Evolutionary conservation across 345 rosid species (phyloP).

Genomic region (Clarkia xantiana): DNA sequence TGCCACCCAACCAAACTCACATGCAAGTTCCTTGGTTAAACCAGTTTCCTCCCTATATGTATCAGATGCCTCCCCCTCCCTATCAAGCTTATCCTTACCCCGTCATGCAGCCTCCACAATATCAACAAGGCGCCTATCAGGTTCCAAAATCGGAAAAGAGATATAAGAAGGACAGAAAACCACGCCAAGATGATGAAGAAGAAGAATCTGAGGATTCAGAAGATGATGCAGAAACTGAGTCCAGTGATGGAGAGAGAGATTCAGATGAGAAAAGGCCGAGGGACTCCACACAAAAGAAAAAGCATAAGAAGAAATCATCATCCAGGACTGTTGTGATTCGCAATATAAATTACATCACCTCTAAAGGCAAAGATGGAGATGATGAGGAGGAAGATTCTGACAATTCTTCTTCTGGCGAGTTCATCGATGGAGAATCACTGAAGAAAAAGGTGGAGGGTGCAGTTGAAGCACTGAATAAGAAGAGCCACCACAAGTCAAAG

Average conservation of each 20-base stretch:
- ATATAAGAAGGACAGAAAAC: constrained; percentile 18
- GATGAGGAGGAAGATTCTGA: constrained; percentile 18
- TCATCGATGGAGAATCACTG: constrained; percentile 33
- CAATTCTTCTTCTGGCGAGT: constrained; percentile 32
- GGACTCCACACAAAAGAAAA: constrained; percentile 23
- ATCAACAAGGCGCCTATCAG: constrained; percentile 12
- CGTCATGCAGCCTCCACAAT: constrained; percentile 34
- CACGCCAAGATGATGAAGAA: constrained; percentile 20
- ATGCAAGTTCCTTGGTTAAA: constrained; percentile 52
- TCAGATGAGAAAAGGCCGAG: constrained; percentile 16
- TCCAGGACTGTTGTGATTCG: constrained; percentile 71
- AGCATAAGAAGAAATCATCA: constrained; percentile 41
- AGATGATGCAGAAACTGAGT: constrained; percentile 30
- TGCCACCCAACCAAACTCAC: constrained; percentile 20
- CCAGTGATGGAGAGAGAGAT: constrained; percentile 32
- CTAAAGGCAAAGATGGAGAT: constrained; percentile 38
- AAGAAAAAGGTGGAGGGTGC: constrained; percentile 43
- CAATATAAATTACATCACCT: constrained; percentile 76
- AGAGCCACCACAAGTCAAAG: constrained; percentile 13
- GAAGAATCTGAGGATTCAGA: constrained; percentile 21
- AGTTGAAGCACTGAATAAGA: constrained; percentile 34
- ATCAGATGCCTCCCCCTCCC: constrained; percentile 39
- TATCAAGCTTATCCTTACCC: constrained; percentile 68
- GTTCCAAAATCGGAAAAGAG: constrained; percentile 5
- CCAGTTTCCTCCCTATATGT: constrained; percentile 59